Evolutionary conservation across 1,284 basidiomycete genomes (phyloP).

Genomic region (Neolentinus lepideus): DNA sequence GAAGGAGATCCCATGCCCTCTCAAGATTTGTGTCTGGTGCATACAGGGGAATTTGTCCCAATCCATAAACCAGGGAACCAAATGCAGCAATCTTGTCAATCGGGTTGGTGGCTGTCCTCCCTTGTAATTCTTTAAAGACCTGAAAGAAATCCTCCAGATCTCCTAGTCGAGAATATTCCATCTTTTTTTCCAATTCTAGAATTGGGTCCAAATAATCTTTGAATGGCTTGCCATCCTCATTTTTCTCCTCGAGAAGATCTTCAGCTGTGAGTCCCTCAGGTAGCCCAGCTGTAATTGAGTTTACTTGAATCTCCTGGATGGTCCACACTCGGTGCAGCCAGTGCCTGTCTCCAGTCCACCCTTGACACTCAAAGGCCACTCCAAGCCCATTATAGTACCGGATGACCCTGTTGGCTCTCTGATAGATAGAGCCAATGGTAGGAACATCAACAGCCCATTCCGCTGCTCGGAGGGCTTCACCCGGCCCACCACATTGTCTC

Average conservation of each 20-base stretch:
- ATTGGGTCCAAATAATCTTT: not conserved
- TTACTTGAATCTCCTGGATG: not conserved
- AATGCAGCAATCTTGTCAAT: not conserved
- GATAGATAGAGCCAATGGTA: constrained; percentile 3
- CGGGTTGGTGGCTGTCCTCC: not conserved
- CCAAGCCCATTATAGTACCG: not conserved
- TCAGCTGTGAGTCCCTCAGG: not conserved
- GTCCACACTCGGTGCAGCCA: not conserved
- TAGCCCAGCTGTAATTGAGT: not conserved
- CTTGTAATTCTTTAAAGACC: not conserved
- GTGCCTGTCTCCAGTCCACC: not conserved
- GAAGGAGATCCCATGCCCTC: not conserved
- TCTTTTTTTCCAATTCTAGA: not conserved
- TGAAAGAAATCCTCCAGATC: not conserved
- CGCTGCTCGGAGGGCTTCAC: constrained; percentile 2
- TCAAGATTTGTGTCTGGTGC: not conserved
- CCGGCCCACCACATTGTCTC: constrained; percentile 1
- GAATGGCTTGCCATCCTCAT: not conserved
- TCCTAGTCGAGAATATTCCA: not conserved
- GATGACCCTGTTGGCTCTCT: not conserved
- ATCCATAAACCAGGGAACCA: not conserved
- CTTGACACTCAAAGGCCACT: not conserved
- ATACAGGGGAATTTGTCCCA: not conserved
- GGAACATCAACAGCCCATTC: constrained; percentile 9
- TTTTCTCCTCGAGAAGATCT: not conserved